Evolutionary conservation across 371 early-diverging fungal species (phyloP), one percentile per base, ranked within the genome.

Genomic region (Chytridiales sp.): DNA sequence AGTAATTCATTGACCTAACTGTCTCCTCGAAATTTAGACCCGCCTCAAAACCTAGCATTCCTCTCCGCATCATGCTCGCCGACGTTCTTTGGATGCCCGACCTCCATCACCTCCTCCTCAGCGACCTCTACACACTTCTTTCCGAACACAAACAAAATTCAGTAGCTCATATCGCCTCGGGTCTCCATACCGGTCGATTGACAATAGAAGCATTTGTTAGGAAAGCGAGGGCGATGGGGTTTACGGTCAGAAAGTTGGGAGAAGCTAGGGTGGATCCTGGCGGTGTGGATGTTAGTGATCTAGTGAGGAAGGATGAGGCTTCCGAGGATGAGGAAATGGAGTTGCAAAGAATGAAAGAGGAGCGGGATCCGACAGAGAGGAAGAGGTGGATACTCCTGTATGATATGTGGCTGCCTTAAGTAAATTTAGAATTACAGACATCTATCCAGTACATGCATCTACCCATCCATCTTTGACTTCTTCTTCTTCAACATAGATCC

Each of bases 1-100:
- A 24, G 39, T 51, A 21, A 5, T 41, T 48, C 24, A 15, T 6
- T 15, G 24, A 22, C 11, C 8, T 52, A 43, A 26, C 8, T 31
- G 26, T 1, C 19, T 40, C 17, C 66, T 65, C 31, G 65, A 60
- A 22, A 19, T 35, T 47, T 44, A 19, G 22, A 30, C 29, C 4
- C 24, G n/a, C 41, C n/a, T 27, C 24, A 30, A 24, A 26, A 38
- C 22, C 24, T 32, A 47, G n/a, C 9, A 48, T 40, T 39, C 59
- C 50, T 8, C n/a, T 64, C 11, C 30, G 31, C 17, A 56, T 73
- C 19, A 27, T 73, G 11, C 50, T 69, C 39, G 66, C 73, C 19
- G 73, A 73, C 47, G 65, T 70, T 4, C 56, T 73, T 2, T 73
- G 73, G 73, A 67, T 69, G 42, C 52, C 66, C 0, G 43, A 55